Conservation (phyloP, 169 alveolate genomes). For the Cyclospora cayetanensis region DNA sequence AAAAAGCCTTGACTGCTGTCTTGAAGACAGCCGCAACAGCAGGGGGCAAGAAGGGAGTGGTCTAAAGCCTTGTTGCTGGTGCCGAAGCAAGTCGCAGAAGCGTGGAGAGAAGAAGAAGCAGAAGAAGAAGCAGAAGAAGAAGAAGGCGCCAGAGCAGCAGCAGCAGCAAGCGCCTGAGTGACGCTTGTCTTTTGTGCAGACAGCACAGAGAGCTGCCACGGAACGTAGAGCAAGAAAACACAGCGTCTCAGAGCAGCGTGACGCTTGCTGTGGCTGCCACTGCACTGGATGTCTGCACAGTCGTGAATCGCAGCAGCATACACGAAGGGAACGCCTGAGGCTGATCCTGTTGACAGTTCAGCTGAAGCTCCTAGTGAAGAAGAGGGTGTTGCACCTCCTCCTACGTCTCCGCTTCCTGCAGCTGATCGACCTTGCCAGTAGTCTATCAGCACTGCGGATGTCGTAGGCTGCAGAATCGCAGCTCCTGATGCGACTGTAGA, state of each 20-base stretch:
- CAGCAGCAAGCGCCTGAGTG: not conserved
- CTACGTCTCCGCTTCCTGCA: too few relatives aligned
- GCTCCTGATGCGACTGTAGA: slow-evolving; percentile 14
- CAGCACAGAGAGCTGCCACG: not conserved
- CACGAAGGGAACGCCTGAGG: not conserved
- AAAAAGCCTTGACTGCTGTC: slow-evolving; percentile 11
- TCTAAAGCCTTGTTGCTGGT: slow-evolving; percentile 25
- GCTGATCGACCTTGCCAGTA: too few relatives aligned
- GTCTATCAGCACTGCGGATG: not conserved
- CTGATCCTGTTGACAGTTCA: not conserved
- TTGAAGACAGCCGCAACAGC: slow-evolving; percentile 20
- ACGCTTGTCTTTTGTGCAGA: not conserved
- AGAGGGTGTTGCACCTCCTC: not conserved
- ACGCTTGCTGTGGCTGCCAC: slow-evolving; percentile 6
- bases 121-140: not conserved
- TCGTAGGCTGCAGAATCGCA: slow-evolving; percentile 4
- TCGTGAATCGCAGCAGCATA: slow-evolving; percentile 38
- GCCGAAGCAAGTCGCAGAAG: not conserved
- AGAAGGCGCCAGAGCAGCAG: slow-evolving; percentile 11
- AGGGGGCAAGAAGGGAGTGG: not conserved
- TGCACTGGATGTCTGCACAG: not conserved
- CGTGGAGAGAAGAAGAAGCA: too few relatives aligned
- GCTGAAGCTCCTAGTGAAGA: slow-evolving; percentile 5
- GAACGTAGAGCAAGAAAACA: slow-evolving; percentile 17
- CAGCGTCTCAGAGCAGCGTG: slow-evolving; percentile 44